phyloP scores from a whole-genome alignment of 352 stramenopile species.

The Aphanomyces euteiches region DNA sequence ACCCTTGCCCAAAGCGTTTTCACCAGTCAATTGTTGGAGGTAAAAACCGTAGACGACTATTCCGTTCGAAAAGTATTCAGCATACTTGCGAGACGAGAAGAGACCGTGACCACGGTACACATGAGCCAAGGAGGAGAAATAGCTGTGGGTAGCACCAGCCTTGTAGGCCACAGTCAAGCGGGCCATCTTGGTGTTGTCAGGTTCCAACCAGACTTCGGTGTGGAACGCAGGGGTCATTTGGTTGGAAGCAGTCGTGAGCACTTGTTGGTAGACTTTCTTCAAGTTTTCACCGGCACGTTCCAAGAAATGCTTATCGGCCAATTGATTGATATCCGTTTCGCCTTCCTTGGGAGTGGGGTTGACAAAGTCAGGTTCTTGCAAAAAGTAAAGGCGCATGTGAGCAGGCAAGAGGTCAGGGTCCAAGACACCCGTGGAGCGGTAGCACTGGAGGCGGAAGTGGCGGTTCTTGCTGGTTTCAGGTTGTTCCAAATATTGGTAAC shows the following conservation, averaged over 20 bases:
- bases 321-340: constrained; percentile 73
- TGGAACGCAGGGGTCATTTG: constrained; percentile 81
- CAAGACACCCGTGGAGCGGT: constrained; percentile 71
- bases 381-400: constrained; percentile 83
- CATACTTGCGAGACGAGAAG: constrained; percentile 80
- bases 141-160: constrained; percentile 71
- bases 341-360: constrained; percentile 49
- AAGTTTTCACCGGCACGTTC: constrained; percentile 55
- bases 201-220: constrained; percentile 70
- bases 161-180: constrained; percentile 76
- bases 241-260: constrained; percentile 59
- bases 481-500: constrained; percentile 71
- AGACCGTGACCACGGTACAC: constrained; percentile 81
- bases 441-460: constrained; percentile 82
- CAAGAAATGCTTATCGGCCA: constrained; percentile 75
- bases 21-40: constrained; percentile 62
- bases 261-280: constrained; percentile 76
- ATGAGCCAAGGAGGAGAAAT: constrained; percentile 83
- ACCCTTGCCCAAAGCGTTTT: constrained; percentile 44
- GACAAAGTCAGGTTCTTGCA: constrained; percentile 67
- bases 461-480: constrained; percentile 50
- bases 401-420: constrained; percentile 65
- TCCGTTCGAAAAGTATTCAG: constrained; percentile 81
- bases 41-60: constrained; percentile 84
- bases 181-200: constrained; percentile 72